Evolutionary conservation across 352 stramenopile genomes (phyloP), one percentile per base, ranked within the genome.

Genomic region (Phytophthora boehmeriae): DNA sequence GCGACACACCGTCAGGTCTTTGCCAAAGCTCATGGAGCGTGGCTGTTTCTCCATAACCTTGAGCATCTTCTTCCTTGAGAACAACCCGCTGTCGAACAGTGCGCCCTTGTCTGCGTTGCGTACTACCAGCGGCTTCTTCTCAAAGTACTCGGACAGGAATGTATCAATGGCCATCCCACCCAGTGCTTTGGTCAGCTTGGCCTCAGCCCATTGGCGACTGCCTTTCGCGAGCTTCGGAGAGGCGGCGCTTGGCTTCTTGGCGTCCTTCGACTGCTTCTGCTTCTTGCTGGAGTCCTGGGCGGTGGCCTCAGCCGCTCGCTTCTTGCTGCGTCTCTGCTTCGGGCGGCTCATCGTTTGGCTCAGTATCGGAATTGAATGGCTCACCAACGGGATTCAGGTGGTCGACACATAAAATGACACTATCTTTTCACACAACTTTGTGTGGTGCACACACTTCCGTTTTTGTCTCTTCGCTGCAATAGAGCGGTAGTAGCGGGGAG

Each of bases 51-150:
- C 63, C 32, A 83, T 73, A 8, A 90, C 67, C 45, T 89, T 75
- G 9, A 94, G 74, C 55, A 94, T 71, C 35, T 74, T 70, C 46
- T 88, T 75, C 44, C 84, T 80, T 27, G 80, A 90, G 55, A 96
- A 96, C 8, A 93, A 59, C 9, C 63, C 66, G 20, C 52, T 76
- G 2, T 49, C 58, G 48, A 90, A 94, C n/a, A 94, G 63, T 50
- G 75, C 63, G 34, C 80, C 54, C 42, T 82, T 82, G 4, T 68
- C 76, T 13, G 72, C 73, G 27, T 66, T 77, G 38, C 76, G 76
- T 41, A 95, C 80, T 4, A 89, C 55, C 25, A 96, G 66, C 34
- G 86, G 88, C 59, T 94, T 93, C 66, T 92, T 93, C 67, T 96
- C 88, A 66, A 94, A 96, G 63, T 94, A 77, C 30, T 93, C 67